Conservation (phyloP, 495 filamentous ascomycete species). For the Trichoderma gamsii region DNA sequence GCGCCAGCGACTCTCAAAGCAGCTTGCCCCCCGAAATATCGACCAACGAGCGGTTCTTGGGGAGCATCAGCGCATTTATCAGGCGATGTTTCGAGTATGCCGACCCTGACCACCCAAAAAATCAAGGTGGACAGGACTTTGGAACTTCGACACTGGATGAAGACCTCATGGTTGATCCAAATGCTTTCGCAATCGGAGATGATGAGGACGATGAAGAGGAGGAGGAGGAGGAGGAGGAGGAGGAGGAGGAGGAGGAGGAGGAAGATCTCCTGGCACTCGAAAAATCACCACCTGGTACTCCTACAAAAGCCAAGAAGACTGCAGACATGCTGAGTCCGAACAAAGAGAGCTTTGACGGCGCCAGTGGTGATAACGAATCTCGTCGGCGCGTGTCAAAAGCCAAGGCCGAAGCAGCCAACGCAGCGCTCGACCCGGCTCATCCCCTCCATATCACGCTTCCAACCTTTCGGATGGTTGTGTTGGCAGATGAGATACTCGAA, state of each 20-base stretch:
- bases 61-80: constrained; percentile 91
- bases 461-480: constrained; percentile 96
- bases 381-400: constrained; percentile 45
- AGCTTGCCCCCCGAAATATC: constrained; percentile 36
- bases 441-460: constrained; percentile 94
- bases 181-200: constrained; percentile 72
- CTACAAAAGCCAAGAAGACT: constrained; percentile 30
- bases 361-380: constrained; percentile 18
- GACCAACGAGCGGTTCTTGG: constrained; percentile 73
- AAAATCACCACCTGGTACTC: constrained; percentile 35
- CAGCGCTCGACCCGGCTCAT: constrained; percentile 83
- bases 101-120: constrained; percentile 75
- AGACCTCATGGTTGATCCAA: constrained; percentile 26
- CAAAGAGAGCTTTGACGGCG: constrained; percentile 5
- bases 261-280: constrained; percentile 63
- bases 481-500: constrained; percentile 91
- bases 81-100: constrained; percentile 96
- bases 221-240: too few species aligned
- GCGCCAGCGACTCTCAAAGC: constrained; percentile 21
- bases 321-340: constrained; percentile 21
- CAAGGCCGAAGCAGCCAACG: constrained; percentile 65
- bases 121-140: constrained; percentile 34
- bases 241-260: constrained; percentile 47
- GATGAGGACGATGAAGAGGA: constrained; percentile 52
- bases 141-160: constrained; percentile 22